Evolutionary conservation across 2,329 filamentous ascomycete species (phyloP).

Genomic region (Orbilia javanica): DNA sequence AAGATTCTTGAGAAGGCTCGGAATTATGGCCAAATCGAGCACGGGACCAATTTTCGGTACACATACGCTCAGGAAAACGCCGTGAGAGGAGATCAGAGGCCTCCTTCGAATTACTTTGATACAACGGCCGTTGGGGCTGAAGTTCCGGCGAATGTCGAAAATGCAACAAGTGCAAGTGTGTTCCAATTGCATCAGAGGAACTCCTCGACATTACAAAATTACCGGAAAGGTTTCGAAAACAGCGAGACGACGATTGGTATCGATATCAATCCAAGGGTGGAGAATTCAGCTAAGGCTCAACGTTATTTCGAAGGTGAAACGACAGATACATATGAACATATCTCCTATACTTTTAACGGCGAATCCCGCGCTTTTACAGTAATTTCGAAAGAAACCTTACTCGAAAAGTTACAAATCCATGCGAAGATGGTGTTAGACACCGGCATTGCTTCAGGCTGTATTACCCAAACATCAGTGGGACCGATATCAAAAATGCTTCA

Average conservation of each 20-base stretch:
- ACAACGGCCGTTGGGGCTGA: background rate
- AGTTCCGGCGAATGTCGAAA: background rate
- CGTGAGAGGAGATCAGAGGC: background rate
- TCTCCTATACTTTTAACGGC: background rate
- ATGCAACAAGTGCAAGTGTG: background rate
- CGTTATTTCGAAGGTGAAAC: background rate
- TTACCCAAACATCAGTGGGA: background rate
- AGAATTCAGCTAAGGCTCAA: background rate
- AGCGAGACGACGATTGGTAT: background rate
- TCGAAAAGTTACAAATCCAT: background rate
- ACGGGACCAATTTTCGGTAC: background rate
- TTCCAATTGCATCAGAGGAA: background rate
- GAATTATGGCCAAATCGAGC: background rate
- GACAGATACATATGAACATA: background rate
- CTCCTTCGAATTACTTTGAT: background rate
- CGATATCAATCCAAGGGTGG: background rate
- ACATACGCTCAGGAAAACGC: background rate
- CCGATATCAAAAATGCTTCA: slow-evolving; percentile 13
- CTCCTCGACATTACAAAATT: background rate
- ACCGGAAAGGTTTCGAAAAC: background rate
- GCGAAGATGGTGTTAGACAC: background rate
- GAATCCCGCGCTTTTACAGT: background rate
- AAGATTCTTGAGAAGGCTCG: background rate
- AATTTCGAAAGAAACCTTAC: background rate
- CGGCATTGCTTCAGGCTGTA: background rate